Conservation (phyloP, 2,329 filamentous ascomycete genomes). For the Hypoxylon sp. region DNA sequence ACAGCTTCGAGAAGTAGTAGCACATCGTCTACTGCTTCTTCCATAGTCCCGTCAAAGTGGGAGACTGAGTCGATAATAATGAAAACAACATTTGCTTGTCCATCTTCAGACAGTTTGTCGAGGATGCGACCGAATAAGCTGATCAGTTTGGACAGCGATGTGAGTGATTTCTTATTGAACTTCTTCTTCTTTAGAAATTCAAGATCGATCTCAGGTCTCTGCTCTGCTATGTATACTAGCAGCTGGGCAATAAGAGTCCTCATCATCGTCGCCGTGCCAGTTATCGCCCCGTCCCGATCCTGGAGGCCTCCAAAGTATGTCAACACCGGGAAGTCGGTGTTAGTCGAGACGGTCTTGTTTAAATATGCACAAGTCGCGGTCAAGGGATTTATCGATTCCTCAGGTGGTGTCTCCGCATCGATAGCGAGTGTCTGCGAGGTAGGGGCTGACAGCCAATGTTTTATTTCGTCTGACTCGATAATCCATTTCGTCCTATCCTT, state of each 20-base stretch:
- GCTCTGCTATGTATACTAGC: slow-evolving; percentile 16
- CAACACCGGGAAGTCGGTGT: slow-evolving; percentile 25
- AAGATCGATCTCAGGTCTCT: slow-evolving; percentile 11
- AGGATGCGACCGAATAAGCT: slow-evolving; percentile 16
- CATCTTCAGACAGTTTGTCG: slow-evolving; percentile 17
- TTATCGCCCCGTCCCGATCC: background rate
- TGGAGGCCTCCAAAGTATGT: slow-evolving; percentile 13
- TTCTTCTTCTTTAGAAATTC: slow-evolving; percentile 24
- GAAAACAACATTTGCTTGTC: slow-evolving; percentile 10
- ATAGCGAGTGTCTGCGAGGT: slow-evolving; percentile 26
- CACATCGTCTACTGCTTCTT: slow-evolving; percentile 4
- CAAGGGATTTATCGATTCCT: slow-evolving; percentile 12
- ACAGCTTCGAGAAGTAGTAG: slow-evolving; percentile 17
- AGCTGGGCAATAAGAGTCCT: slow-evolving; percentile 28
- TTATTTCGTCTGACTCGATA: slow-evolving; percentile 25
- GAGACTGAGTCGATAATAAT: slow-evolving; percentile 23
- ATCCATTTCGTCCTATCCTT: slow-evolving; percentile 32
- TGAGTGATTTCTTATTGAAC: slow-evolving; percentile 4
- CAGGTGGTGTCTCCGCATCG: slow-evolving; percentile 21
- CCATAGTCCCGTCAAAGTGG: slow-evolving; percentile 14
- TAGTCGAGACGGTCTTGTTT: slow-evolving; percentile 14
- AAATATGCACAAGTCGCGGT: slow-evolving; percentile 22
- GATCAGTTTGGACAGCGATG: slow-evolving; percentile 5
- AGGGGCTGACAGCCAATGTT: slow-evolving; percentile 9
- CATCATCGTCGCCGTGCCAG: slow-evolving; percentile 16